Conservation (phyloP, 345 rosid species). For the Pistacia vera region DNA sequence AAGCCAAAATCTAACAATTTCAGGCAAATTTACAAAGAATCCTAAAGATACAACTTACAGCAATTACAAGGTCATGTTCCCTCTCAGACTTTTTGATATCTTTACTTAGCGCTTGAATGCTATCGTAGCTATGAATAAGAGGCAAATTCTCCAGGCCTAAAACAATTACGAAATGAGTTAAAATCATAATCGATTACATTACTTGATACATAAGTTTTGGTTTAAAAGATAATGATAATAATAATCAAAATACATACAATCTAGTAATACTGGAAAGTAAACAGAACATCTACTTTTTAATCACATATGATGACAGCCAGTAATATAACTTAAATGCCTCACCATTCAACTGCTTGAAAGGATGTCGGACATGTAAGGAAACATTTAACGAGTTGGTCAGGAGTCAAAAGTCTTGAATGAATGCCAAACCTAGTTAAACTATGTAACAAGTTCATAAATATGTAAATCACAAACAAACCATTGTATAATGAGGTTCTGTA, state of each 20-base stretch:
- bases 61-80: constrained; percentile 94
- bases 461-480: not conserved
- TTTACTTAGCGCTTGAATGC: constrained; percentile 71
- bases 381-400: not conserved
- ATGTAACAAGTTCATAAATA: not conserved
- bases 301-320: not conserved
- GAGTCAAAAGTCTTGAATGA: not conserved
- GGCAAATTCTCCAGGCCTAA: constrained; percentile 80
- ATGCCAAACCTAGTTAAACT: not conserved
- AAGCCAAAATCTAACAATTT: constrained; percentile 9
- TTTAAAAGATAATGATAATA: not conserved
- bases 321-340: not conserved
- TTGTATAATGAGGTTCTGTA: not conserved
- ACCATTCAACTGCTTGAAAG: not conserved
- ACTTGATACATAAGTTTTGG: not conserved
- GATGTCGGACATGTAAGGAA: not conserved
- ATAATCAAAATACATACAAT: not conserved
- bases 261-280: not conserved
- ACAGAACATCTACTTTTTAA: not conserved
- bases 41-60: constrained; percentile 57
- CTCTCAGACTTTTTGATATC: constrained; percentile 58
- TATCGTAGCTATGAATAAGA: constrained; percentile 71
- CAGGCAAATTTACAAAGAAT: constrained; percentile 3
- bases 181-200: not conserved
- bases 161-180: constrained; percentile 22